Conservation (phyloP, 2,329 filamentous ascomycete genomes). For the Penicillium rolfsii region DNA sequence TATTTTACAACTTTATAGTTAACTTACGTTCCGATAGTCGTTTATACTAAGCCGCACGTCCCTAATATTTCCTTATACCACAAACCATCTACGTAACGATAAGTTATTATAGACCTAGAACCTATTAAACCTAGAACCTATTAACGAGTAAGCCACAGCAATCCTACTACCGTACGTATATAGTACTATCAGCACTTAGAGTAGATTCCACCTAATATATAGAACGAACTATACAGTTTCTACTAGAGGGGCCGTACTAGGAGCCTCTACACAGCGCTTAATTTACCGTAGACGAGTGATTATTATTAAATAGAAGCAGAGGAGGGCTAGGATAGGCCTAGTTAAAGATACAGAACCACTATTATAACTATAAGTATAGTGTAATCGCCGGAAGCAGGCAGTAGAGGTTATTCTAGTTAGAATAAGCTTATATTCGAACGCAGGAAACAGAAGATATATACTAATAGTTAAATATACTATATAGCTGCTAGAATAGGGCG, state of each 20-base stretch:
- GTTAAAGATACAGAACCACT: conserved; percentile 10
- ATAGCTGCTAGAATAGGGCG: too few species aligned
- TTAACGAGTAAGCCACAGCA: too few species aligned
- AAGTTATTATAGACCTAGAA: too few species aligned
- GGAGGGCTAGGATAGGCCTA: background rate
- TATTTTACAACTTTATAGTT: conserved; percentile 10
- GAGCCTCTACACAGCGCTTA: conserved; percentile 3
- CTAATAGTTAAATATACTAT: too few species aligned
- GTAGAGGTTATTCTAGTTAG: conserved; percentile 2
- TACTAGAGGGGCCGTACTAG: conserved; percentile 5
- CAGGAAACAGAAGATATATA: background rate
- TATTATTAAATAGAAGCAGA: conserved; percentile 8
- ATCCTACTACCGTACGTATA: too few species aligned
- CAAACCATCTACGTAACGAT: too few species aligned
- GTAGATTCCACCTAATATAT: background rate
- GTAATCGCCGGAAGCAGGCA: conserved; percentile 5
- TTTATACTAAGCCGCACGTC: background rate
- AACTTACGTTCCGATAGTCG: background rate
- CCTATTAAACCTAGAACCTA: too few species aligned
- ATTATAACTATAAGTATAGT: conserved; percentile 9
- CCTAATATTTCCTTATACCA: too few species aligned
- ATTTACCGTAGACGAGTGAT: conserved; percentile 9
- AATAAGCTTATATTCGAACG: conserved; percentile 4
- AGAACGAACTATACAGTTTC: background rate
- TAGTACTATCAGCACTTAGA: too few species aligned